Evolutionary conservation across 2,329 filamentous ascomycete species (phyloP).

Genomic region (Colletotrichum sp.): DNA sequence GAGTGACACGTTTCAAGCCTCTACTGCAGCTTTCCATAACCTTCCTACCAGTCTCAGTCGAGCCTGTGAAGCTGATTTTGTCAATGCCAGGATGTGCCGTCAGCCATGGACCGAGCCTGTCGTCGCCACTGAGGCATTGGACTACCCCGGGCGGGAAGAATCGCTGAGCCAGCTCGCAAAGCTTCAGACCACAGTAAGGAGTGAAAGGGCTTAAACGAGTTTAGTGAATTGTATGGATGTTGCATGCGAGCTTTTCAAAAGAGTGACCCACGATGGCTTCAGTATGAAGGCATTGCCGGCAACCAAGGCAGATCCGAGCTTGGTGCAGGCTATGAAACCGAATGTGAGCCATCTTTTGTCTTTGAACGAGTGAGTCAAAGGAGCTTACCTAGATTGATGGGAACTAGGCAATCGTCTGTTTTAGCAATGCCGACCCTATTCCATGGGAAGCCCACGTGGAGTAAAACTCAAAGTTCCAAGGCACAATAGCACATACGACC

Average conservation of each 20-base stretch:
- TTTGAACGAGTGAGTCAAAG: neutral
- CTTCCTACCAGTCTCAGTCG: neutral
- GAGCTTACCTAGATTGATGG: neutral
- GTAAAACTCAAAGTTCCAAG: neutral
- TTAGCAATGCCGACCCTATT: neutral
- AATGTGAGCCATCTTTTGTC: neutral
- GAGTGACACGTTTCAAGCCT: neutral
- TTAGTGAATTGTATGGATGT: neutral
- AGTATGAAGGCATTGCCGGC: neutral
- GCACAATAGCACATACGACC: neutral
- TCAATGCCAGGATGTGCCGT: neutral
- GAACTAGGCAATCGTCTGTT: neutral
- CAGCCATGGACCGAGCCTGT: neutral
- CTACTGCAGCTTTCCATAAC: neutral
- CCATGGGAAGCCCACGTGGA: neutral
- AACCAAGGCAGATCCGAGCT: neutral
- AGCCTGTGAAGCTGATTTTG: neutral
- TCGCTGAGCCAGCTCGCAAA: neutral
- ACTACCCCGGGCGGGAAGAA: neutral
- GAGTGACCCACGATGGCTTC: neutral
- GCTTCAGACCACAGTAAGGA: neutral
- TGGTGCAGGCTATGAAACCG: neutral
- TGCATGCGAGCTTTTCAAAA: fast-evolving
- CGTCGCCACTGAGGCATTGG: neutral
- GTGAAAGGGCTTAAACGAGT: neutral